Base-by-base conservation (phyloP, 345 rosid genomes). In the Linum usitatissimum region DNA sequence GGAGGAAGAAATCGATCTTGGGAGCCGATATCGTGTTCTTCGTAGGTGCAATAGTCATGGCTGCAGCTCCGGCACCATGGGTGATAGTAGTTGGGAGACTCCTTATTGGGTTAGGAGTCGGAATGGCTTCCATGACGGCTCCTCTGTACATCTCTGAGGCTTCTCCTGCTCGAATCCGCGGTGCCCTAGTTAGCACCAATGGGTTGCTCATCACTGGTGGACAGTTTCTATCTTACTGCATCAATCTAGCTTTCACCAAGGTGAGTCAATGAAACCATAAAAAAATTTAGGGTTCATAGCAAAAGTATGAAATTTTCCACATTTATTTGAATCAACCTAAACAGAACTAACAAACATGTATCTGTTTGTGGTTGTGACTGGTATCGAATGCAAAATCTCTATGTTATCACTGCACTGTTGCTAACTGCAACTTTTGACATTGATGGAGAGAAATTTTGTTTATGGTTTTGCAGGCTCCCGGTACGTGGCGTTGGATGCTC, bases 401-500 rank as follows among this genome's bases (percentile, higher is more conserved):
- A 23, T 23, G 28, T 1, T 23, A 23, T 23, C 28, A 23, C 1
- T 23, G 28, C 28, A 23, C 28, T 23, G 28, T 23, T 23, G 2
- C 28, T 2, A 23, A 23, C 28, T 23, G 28, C 28, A 23, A 59
- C 3, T 39, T 34, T 42, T 40, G 7, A 40, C 10, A 6, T 40
- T 40, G 8, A 6, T 23, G 18, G 20, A 0, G 48, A 9, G 28
- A 23, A 23, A 23, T 23, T 23, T 23, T 23, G 7, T 30, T 45
- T 39, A 5, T 2, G 12, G 18, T 45, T 18, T n/a, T 23, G 64
- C 61, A 71, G 94, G 78, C 71, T 30, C 78, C 70, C 0, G 87
- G 97, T 30, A 87, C 97, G 0, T 93, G 99, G 97, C 81, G 91
- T 9, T 90, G 99, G 97, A 90, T 93, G 99, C 87, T 90, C 23